These are phyloP conservation scores for Mucor circinelloides DNA, from an alignment of 371 early-diverging fungal genomes.

Conservation along the genomic window DNA sequence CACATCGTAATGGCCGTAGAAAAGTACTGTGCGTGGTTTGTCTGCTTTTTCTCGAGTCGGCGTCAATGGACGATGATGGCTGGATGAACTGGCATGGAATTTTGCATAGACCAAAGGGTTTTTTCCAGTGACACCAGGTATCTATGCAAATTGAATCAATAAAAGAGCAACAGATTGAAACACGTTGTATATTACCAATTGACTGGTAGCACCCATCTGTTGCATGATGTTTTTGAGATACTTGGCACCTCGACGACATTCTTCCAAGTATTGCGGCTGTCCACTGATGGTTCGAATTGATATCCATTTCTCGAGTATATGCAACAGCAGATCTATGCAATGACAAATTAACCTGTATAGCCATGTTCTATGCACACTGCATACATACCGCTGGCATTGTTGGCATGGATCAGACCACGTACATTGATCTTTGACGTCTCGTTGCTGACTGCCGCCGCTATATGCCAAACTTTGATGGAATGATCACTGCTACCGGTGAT, in stretches of 20 bases:
- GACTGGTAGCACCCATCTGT: conserved; percentile 75
- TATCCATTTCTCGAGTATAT: conserved; percentile 75
- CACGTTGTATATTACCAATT: conserved; percentile 38
- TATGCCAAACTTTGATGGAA: conserved; percentile 58
- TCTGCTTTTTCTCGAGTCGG: background rate
- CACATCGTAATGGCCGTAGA: conserved; percentile 90
- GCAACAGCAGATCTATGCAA: conserved; percentile 55
- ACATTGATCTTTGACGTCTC: conserved; percentile 8
- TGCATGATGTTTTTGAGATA: conserved; percentile 70
- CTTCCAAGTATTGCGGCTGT: conserved; percentile 63
- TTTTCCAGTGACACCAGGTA: conserved; percentile 64
- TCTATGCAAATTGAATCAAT: too few species aligned
- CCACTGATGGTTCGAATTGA: conserved; percentile 73
- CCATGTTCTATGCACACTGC: background rate
- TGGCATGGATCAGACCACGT: background rate
- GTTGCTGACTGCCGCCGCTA: background rate
- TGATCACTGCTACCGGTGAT: conserved; percentile 75
- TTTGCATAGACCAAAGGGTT: conserved; percentile 81
- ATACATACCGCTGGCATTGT: background rate
- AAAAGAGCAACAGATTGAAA: too few species aligned
- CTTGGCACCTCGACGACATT: conserved; percentile 77
- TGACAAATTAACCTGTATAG: background rate
- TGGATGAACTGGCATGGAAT: conserved; percentile 50
- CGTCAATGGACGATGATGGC: background rate
- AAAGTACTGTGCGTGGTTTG: conserved; percentile 59